Base-by-base conservation (phyloP, 805 yeast species). In the Candida golubevii region DNA sequence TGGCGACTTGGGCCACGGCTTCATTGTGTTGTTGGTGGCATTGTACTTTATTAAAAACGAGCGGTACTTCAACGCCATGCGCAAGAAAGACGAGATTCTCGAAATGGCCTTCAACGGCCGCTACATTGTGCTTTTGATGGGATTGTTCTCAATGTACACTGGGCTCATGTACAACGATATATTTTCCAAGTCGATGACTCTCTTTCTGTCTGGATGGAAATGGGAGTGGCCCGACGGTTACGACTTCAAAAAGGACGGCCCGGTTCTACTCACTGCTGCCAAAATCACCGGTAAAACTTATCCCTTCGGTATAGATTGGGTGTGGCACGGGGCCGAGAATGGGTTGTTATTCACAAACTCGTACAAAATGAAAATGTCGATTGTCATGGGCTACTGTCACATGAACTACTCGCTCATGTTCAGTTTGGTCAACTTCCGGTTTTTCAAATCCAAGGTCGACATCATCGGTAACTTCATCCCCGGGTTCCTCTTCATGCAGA, bases 1-100 rank as follows among this genome's bases (percentile, higher is more conserved):
- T 66, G 90, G 90, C 66, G 90, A 84, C 66, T 67, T 83, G 50
- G 90, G 90, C 9, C 90, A 84, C 59, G 90, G 90, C n/a, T 65
- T 80, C 45, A 67, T 84, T 44, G 66, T 84, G 57, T 61, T 77
- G 28, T 59, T 81, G 51, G 82, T 79, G 15, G 85, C 85, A 10
- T 49, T 72, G 14, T 58, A 66, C 4, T 62, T 84, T 46, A 83
- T 83, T 8, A 56, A 71, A 35, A 78, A 79, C 48, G 89, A 84
- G 59, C 63, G 61, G 42, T 61, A 62, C 33, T 69, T 83, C 42
- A 77, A 71, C 23, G 65, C 66, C 26, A 75, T 79, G 77, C 62
- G 67, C 45, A 78, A 78, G 50, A 74, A 83, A 55, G 89, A 80
- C 59, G 90, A 84, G 63, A 83, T 84, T 27, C 81, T 81, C 52